These are phyloP conservation scores for Pseudocercospora fuligena DNA, from an alignment of 2,329 filamentous ascomycete species.

Conservation along the genomic window DNA sequence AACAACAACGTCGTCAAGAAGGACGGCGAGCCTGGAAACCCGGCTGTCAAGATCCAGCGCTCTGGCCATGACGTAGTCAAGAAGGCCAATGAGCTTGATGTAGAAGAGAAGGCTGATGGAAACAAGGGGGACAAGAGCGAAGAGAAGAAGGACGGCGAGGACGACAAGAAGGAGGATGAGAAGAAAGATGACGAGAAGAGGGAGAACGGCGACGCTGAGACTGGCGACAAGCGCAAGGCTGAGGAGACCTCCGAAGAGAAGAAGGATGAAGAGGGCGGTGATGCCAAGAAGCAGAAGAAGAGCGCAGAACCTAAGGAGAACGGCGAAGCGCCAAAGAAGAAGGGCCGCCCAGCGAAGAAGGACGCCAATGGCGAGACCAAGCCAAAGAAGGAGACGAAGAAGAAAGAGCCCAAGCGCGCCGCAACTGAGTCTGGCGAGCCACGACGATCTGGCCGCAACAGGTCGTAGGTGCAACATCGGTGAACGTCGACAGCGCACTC, in stretches of 20 bases:
- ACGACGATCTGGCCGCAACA: conserved; percentile 51
- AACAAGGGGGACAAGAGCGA: conserved; percentile 32
- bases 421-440: conserved; percentile 56
- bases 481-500: conserved; percentile 1
- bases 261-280: conserved; percentile 43
- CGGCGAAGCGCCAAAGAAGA: conserved; percentile 45
- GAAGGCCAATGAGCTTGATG: conserved; percentile 62
- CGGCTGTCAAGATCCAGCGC: conserved; percentile 63
- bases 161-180: conserved; percentile 31
- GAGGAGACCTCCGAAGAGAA: conserved; percentile 40
- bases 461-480: conserved; percentile 18
- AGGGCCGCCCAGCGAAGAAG: conserved; percentile 49
- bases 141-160: conserved; percentile 33
- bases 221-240: conserved; percentile 39
- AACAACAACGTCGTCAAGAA: conserved; percentile 68
- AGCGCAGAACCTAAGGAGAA: conserved; percentile 42
- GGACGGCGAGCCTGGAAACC: conserved; percentile 64
- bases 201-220: conserved; percentile 36
- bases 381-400: conserved; percentile 46
- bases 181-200: conserved; percentile 32
- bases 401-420: conserved; percentile 55
- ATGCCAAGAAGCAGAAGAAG: conserved; percentile 37
- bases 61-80: conserved; percentile 70
- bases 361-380: conserved; percentile 37
- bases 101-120: conserved; percentile 50